Evolutionary conservation across 176 grass and related monocot species (phyloP), one percentile per base, ranked within the genome.

Genomic region (Saccharum spontaneum): DNA sequence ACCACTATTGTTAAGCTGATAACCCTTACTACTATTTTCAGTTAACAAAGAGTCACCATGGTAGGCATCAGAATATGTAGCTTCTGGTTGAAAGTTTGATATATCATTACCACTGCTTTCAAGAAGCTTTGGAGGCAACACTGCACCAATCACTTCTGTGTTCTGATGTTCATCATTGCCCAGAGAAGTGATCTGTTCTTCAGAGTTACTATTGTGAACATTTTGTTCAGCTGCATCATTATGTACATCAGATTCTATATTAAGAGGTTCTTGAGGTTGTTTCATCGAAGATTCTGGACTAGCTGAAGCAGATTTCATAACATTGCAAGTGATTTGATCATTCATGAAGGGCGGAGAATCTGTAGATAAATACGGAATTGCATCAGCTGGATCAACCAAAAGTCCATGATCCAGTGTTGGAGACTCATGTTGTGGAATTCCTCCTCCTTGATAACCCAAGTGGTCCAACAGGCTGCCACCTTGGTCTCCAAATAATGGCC

Each of bases 21-120:
- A 70, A 88, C 71, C 83, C 59, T 79, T 87, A 79, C 75, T 79
- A 45, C 50, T 75, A 82, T 90, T 80, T 77, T 89, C 84, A 87
- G 65, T 71, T 87, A 92, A 84, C 76, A 92, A 76, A 62, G 91
- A 70, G 46, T 92, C 84, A 26, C 81, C 87, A 89, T 84, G 87
- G 76, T 87, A 84, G 28, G 43, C 24, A 81, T 84, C 75, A 84
- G 76, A 87, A 77, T 81, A 72, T 86, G 62, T 80, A 65, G 59
- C 64, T 83, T 90, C 91, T 68, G 55, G 63, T 85, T 88, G 46
- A 69, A 89, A 71, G 36, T 79, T 79, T 64, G 83, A 79, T 76
- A 60, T 69, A 69, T 87, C 59, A 86, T 93, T 83, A 89, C 54
- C 86, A 78, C 24, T 77, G 71, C 64, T 77, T 80, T 90, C 90